Evolutionary conservation across 78 protist genomes (phyloP).

Genomic region (Dictyostelium discoideum): dicty_2.7 NC_007091.3:4885001-4885500

Average conservation of each 20-base stretch:
- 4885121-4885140: constrained; percentile 14
- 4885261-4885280: too few species aligned
- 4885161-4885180: constrained; percentile 40
- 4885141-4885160: constrained; percentile 40
- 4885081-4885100: constrained; percentile 42
- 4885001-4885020: constrained; percentile 15
- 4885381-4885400: background rate
- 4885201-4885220: background rate
- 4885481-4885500: constrained; percentile 67
- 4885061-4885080: constrained; percentile 38
- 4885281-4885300: too few species aligned
- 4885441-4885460: constrained; percentile 64
- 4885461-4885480: constrained; percentile 64
- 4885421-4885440: constrained; percentile 64
- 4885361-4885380: constrained; percentile 22
- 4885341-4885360: constrained; percentile 31
- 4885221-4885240: background rate
- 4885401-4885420: constrained; percentile 33
- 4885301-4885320: too few species aligned
- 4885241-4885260: too few species aligned
- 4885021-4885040: background rate
- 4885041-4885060: constrained; percentile 40
- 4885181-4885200: constrained; percentile 62
- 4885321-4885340: constrained; percentile 39
- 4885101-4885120: constrained; percentile 53